Percentiles rank a stretch among this genome's conserved stretches.
Evolutionary conservation across 1,139 yeast species (phyloP).

Genomic region (Lodderomyces orthopsilosis): DNA sequence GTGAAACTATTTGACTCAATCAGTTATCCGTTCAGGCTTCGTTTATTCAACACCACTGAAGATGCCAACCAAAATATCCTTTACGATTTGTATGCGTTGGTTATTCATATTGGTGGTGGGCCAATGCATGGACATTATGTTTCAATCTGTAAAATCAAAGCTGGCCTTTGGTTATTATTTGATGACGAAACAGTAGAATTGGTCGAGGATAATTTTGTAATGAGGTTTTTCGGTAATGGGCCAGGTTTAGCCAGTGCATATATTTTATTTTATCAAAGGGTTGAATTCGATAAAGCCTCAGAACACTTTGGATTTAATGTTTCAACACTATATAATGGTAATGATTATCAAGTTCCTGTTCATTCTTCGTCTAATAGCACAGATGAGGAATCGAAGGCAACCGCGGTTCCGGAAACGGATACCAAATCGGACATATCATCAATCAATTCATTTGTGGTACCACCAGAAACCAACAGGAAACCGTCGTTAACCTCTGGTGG

Average conservation of each 20-base stretch:
- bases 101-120: conserved; percentile 95
- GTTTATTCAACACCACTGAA: conserved; percentile 74
- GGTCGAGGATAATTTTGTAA: conserved; percentile 79
- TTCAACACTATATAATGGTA: conserved; percentile 34
- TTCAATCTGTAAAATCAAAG: conserved; percentile 74
- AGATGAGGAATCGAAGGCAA: conserved; percentile 9
- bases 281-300: conserved; percentile 20
- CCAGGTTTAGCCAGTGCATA: conserved; percentile 92
- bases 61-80: conserved; percentile 39
- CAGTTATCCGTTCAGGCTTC: conserved; percentile 70
- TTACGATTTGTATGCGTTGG: conserved; percentile 81
- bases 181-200: conserved; percentile 95
- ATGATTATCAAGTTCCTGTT: conserved; percentile 18
- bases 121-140: conserved; percentile 98
- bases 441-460: conserved; percentile 11
- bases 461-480: conserved; percentile 5
- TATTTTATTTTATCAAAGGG: conserved; percentile 64
- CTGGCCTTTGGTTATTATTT: conserved; percentile 84
- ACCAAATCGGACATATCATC: conserved; percentile 16
- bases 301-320: conserved; percentile 37
- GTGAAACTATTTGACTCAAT: conserved; percentile 86
- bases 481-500: conserved; percentile 7
- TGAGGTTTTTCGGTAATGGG: conserved; percentile 85
- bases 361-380: conserved; percentile 1
- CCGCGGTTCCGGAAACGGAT: conserved; percentile 3